Base-by-base conservation (phyloP, 2,329 filamentous ascomycete genomes). In the Cladosporium colombiae region DNA sequence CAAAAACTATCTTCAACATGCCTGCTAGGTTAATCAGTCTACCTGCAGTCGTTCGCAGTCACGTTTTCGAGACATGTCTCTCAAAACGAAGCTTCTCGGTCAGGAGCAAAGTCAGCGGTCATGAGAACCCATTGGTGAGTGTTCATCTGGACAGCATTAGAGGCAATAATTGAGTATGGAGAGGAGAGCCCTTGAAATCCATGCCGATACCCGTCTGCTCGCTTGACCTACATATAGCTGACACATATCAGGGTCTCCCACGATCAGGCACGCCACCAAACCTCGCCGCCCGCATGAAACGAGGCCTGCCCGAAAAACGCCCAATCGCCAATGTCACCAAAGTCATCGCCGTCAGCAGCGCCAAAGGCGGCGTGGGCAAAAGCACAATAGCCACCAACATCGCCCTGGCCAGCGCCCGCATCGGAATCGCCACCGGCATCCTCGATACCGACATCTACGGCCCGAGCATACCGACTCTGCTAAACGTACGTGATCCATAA, bases 341-440 rank as follows among this genome's bases (percentile, higher is more conserved):
- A 76, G 88, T 97, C n/a, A 87, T 99, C 66, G 93, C 93, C n/a
- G 92, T 99, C 16, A 97, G 93, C 4, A 98, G 93, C 1, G 95
- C 95, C 16, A 99, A 99, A 76, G 95, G 95, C 2, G 95, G 95
- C n/a, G 95, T 99, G 0, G 95, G 95, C 1, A 99, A 99, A 77
- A 97, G 92, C 71, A 99, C 95, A 8, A 88, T 98, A 53, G 89
- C 94, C 66, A 90, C 91, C 91, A 99, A 99, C 73, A 83, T 99
- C 27, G 91, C 95, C 0, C 84, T 99, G 0, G 88, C 93, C 5
- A 92, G 97, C 75, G 93, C 94, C 2, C 88, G 91, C 50, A 87
- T 88, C 65, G 94, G 94, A 18, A 87, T 93, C 69, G 87, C 91
- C 64, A 87, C 91, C 3, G 95, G 95, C 2, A 93, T 99, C 67